A percentile compares a stretch with the other conserved stretches of the same genome.
Conservation (phyloP, 2,329 filamentous ascomycete genomes). For the Gyromitra esculenta region DNA sequence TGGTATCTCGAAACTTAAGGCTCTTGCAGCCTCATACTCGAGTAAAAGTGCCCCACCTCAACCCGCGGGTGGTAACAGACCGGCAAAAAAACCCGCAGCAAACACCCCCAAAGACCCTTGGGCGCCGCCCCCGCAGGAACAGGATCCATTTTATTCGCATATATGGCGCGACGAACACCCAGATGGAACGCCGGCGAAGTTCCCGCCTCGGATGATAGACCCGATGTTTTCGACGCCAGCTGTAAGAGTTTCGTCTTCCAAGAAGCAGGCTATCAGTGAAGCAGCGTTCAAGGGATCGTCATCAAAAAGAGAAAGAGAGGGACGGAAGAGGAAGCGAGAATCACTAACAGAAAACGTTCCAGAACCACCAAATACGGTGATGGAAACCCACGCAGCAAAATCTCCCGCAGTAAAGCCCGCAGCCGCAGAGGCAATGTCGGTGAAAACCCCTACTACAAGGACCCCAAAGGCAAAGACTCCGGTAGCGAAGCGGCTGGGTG, state of each 20-base stretch:
- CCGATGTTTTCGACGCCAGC: neutral
- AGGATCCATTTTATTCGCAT: conserved; percentile 56
- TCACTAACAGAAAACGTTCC: too few species aligned
- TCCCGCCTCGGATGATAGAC: conserved; percentile 11
- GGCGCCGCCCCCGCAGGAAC: conserved; percentile 23
- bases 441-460: neutral
- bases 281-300: neutral
- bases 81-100: neutral
- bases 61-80: neutral
- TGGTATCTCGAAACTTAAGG: conserved; percentile 22
- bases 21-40: neutral
- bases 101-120: conserved; percentile 18
- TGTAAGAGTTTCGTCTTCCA: neutral
- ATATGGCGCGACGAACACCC: conserved; percentile 56
- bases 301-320: neutral
- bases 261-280: too few species aligned
- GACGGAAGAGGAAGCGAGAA: conserved; percentile 19
- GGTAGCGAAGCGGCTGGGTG: neutral
- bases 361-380: neutral
- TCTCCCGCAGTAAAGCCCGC: neutral
- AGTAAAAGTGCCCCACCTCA: neutral
- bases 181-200: conserved; percentile 55
- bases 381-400: neutral
- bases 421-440: neutral
- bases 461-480: neutral